Evolutionary conservation across 768 basidiomycete genomes (phyloP).

Genomic region (Calocybe cyanea): DNA sequence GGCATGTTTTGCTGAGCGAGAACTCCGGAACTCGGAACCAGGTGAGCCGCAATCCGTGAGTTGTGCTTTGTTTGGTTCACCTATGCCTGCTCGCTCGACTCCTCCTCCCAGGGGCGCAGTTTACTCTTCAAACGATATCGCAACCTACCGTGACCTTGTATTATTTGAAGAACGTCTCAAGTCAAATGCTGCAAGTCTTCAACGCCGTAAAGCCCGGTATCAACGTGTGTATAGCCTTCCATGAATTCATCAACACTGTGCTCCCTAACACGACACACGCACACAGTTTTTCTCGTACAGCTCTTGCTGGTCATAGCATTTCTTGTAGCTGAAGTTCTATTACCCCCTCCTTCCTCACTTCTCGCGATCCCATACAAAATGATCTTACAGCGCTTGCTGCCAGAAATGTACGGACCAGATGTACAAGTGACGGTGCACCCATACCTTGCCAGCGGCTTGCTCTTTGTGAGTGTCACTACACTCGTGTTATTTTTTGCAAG

Average conservation of each 20-base stretch:
- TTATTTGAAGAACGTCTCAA: constrained; percentile 97
- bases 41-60: background rate
- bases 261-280: background rate
- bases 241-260: no score
- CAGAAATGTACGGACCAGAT: constrained; percentile 43
- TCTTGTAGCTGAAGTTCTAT: constrained; percentile 70
- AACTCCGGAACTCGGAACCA: no score
- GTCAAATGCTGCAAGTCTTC: constrained; percentile 80
- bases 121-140: constrained; percentile 65
- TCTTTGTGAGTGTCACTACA: constrained; percentile 88
- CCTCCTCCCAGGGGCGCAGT: constrained; percentile 31
- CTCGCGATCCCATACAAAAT: constrained; percentile 59
- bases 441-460: constrained; percentile 72
- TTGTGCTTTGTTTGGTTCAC: background rate
- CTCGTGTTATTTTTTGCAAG: constrained; percentile 94
- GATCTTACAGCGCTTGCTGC: constrained; percentile 46
- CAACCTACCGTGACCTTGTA: constrained; percentile 84
- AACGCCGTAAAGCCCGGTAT: constrained; percentile 77
- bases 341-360: constrained; percentile 59
- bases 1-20: no score
- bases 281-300: constrained; percentile 70
- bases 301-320: constrained; percentile 66
- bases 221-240: constrained; percentile 53
- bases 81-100: constrained; percentile 28
- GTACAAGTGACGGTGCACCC: constrained; percentile 52